Percentiles rank a stretch among this genome's conserved stretches.
Evolutionary conservation across 805 yeast species (phyloP).

Genomic region (Myxozyma neglecta): DNA sequence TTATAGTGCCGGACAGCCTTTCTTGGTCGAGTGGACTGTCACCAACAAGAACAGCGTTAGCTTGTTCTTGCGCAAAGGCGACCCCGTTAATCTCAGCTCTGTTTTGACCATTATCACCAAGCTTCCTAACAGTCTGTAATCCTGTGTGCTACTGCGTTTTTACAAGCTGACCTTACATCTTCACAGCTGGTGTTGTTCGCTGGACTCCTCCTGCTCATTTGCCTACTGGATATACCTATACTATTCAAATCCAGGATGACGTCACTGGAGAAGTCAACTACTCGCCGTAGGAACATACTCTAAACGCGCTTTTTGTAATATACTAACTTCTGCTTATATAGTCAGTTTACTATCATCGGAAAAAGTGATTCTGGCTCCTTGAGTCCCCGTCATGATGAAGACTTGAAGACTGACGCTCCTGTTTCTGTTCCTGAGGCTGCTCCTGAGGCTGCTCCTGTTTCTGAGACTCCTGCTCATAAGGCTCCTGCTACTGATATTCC

Average conservation of each 20-base stretch:
- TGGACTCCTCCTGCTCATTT: constrained; percentile 42
- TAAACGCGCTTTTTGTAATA: not conserved
- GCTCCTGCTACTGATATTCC: not conserved
- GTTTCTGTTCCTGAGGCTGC: too few species aligned
- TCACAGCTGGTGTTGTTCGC: constrained; percentile 39
- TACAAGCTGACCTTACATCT: not conserved
- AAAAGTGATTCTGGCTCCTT: not conserved
- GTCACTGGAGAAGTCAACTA: constrained; percentile 40
- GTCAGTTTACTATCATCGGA: constrained; percentile 21
- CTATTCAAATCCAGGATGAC: constrained; percentile 39
- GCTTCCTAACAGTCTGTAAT: constrained; percentile 36
- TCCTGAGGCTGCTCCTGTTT: not conserved
- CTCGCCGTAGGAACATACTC: constrained; percentile 34
- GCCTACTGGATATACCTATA: constrained; percentile 39
- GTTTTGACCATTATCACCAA: constrained; percentile 41
- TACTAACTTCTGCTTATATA: not conserved
- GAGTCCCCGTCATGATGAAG: too few species aligned
- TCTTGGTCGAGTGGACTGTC: constrained; percentile 28
- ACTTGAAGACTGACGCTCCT: too few species aligned
- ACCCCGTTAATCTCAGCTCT: constrained; percentile 37
- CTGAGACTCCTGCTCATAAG: not conserved
- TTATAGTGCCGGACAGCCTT: constrained; percentile 26
- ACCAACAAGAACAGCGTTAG: constrained; percentile 36
- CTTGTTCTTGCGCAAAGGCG: constrained; percentile 40
- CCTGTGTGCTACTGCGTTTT: not conserved